These are phyloP conservation scores for Lactarius quietus DNA, from an alignment of 768 basidiomycete genomes.

Conservation along the genomic window DNA sequence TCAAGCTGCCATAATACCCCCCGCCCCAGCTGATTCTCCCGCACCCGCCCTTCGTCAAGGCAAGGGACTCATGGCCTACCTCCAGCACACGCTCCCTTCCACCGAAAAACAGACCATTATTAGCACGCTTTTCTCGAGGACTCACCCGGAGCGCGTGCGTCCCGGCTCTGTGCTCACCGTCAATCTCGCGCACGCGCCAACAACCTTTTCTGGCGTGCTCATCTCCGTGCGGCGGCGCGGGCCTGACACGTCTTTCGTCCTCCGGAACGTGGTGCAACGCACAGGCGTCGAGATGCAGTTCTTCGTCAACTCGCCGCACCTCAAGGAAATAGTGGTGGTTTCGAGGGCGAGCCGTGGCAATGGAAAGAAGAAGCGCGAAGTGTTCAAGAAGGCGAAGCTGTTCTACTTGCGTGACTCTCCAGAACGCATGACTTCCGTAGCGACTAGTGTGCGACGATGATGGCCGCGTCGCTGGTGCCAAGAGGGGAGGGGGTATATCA, in stretches of 20 bases:
- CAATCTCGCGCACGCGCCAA: conserved; percentile 71
- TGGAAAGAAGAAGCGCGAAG: conserved; percentile 33
- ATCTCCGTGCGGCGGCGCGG: conserved; percentile 80
- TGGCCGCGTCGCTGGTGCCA: neutral
- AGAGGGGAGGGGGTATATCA: neutral
- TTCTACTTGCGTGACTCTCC: conserved; percentile 81
- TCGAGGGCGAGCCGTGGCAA: conserved; percentile 11
- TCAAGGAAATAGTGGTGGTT: conserved; percentile 86
- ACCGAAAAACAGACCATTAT: conserved; percentile 70
- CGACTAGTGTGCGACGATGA: conserved; percentile 41
- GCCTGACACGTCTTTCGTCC: conserved; percentile 79
- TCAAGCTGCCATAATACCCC: conserved; percentile 54
- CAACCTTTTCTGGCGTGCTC: conserved; percentile 84
- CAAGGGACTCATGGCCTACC: conserved; percentile 75
- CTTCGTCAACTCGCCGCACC: conserved; percentile 78
- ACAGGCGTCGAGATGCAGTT: conserved; percentile 94
- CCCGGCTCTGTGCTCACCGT: conserved; percentile 86
- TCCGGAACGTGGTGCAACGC: conserved; percentile 87
- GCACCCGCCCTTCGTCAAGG: conserved; percentile 53
- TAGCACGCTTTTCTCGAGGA: conserved; percentile 63
- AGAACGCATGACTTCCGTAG: conserved; percentile 78
- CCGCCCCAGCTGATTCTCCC: conserved; percentile 42
- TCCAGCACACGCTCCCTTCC: conserved; percentile 60
- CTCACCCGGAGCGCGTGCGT: conserved; percentile 60
- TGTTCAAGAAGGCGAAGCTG: conserved; percentile 74